These are phyloP conservation scores for Diaporthe capsici DNA, from an alignment of 2,329 filamentous ascomycete species.

Conservation along the genomic window DNA sequence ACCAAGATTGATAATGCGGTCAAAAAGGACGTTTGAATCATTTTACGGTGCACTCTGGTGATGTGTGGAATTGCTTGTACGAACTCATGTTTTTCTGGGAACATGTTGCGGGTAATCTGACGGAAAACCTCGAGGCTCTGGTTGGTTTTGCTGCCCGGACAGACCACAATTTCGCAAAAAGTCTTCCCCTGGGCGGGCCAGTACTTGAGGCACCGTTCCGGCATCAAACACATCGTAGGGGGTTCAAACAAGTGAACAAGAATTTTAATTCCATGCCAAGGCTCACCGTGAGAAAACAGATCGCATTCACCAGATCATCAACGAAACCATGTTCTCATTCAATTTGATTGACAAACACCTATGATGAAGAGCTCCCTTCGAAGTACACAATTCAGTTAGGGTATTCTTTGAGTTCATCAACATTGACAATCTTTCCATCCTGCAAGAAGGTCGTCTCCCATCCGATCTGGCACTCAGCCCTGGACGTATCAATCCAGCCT, in stretches of 20 bases:
- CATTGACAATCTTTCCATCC: constrained; percentile 7
- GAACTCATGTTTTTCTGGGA: too few species aligned
- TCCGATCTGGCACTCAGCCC: constrained; percentile 4
- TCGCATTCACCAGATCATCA: background rate
- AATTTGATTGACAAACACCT: background rate
- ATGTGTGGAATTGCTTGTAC: too few species aligned
- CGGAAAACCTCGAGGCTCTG: too few species aligned
- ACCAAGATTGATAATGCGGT: too few species aligned
- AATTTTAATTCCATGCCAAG: background rate
- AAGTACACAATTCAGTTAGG: background rate
- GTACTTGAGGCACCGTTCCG: too few species aligned
- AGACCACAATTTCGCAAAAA: too few species aligned
- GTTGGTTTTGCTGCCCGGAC: too few species aligned
- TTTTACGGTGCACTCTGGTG: too few species aligned
- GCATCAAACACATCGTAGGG: too few species aligned
- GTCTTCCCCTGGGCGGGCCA: too few species aligned
- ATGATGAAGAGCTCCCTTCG: background rate
- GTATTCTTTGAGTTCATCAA: background rate
- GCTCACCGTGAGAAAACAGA: background rate
- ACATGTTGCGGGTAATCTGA: too few species aligned
- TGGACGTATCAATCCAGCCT: constrained; percentile 14
- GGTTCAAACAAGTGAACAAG: background rate
- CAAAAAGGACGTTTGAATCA: too few species aligned
- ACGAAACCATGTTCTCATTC: background rate
- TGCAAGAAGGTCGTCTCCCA: background rate